Evolutionary conservation across 345 rosid genomes (phyloP).

Genomic region (Mercurialis annua): DNA sequence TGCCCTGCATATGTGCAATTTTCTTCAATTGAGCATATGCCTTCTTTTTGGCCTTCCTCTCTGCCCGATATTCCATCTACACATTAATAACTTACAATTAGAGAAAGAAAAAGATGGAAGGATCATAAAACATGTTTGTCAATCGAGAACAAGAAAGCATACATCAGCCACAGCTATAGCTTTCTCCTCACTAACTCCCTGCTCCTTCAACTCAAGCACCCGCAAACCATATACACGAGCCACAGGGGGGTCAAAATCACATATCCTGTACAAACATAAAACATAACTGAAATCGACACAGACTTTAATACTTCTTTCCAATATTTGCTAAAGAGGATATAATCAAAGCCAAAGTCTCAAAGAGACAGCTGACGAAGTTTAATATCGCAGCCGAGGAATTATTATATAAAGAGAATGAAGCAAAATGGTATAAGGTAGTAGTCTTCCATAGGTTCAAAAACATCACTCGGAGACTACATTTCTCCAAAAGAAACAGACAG

Average conservation of each 20-base stretch:
- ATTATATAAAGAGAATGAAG: not conserved
- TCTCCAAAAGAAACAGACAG: not conserved
- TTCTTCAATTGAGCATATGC: slow-evolving; percentile 67
- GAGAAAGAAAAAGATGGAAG: not conserved
- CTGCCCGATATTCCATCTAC: slow-evolving; percentile 71
- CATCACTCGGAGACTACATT: not conserved
- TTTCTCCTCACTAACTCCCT: slow-evolving; percentile 67
- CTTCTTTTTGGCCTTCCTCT: slow-evolving; percentile 59
- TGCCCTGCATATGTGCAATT: slow-evolving; percentile 60
- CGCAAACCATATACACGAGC: slow-evolving; percentile 72
- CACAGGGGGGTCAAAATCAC: slow-evolving; percentile 62
- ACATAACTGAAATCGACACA: not conserved
- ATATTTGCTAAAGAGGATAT: not conserved
- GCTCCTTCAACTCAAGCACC: slow-evolving; percentile 70
- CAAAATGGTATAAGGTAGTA: not conserved
- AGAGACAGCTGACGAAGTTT: too few relatives aligned
- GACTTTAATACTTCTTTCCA: not conserved
- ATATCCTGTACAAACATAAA: slow-evolving; percentile 44
- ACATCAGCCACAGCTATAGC: slow-evolving; percentile 83
- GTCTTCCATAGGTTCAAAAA: not conserved
- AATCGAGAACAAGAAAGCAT: slow-evolving; percentile 21
- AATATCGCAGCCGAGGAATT: too few relatives aligned
- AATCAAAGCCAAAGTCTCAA: slow-evolving; percentile 2
- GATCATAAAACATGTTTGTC: not conserved
- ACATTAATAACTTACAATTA: not conserved